Evolutionary conservation across 2,329 filamentous ascomycete species (phyloP), one percentile per base, ranked within the genome.

Genomic region (Myriosclerotinia scirpicola): DNA sequence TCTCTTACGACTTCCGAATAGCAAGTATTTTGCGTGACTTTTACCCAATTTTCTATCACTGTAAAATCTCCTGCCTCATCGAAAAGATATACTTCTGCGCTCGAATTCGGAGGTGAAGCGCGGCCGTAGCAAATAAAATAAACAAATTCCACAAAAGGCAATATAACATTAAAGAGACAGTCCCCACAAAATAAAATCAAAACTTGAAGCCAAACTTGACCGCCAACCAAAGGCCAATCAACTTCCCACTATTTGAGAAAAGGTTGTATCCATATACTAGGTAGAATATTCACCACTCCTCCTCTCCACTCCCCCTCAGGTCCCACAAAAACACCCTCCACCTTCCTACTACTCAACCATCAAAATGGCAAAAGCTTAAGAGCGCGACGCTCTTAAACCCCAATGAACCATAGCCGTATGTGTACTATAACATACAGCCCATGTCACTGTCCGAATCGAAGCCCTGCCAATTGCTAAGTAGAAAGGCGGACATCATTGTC

Each of bases 221-320:
- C 5, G 17, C 17, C 40, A 36, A 46, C 12, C 6, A 34, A 8
- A 20, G 12, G 1, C 17, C 22, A 34, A 9, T 22, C 56, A 11
- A 6, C 5, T 8, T 59, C 30, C 6, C 36, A 15, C 17, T 3
- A 54, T 20, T 22, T 46, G 5, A n/a, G 20, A 11, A 15, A n/a
- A n/a, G n/a, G n/a, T 17, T 15, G 17, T 0, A 22, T 5, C n/a
- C n/a, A n/a, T n/a, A n/a, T n/a, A n/a, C n/a, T n/a, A n/a, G n/a
- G 11, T 4, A n/a, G 2, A 9, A 48, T 15, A 59, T 59, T 46
- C 26, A 48, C 26, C 7, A 34, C 11, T n/a, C 6, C 2, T 17
- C 2, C 20, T 36, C 3, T 5, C 2, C 56, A 17, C 7, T 9
- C 6, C 6, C 6, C 0, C 0, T 2, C 6, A 3, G 7, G 20